A percentile compares a stretch with the other conserved stretches of the same genome.
Conservation (phyloP, 140 eudicot genomes). For the Stevia rebaudiana region DNA sequence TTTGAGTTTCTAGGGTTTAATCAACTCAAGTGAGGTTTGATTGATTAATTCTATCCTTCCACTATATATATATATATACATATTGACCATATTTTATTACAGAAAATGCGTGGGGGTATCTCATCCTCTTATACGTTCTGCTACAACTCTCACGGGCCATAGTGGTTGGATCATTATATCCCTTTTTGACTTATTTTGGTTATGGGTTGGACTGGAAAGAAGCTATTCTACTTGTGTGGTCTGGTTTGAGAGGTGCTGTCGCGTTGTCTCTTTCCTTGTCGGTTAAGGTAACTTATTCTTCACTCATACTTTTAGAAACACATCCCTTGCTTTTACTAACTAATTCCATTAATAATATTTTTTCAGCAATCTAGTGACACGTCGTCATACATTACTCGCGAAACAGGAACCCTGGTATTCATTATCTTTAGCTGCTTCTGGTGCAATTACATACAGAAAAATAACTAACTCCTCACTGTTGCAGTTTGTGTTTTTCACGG, state of each 20-base stretch:
- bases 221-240: slow-evolving; percentile 77
- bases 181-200: slow-evolving; percentile 67
- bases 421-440: slow-evolving; percentile 11
- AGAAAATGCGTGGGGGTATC: slow-evolving; percentile 91
- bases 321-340: neutral
- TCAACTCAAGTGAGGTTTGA: too few species aligned
- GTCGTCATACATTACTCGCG: slow-evolving; percentile 45
- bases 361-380: slow-evolving; percentile 74
- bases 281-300: slow-evolving; percentile 63
- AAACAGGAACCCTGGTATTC: slow-evolving; percentile 78
- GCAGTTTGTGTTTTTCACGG: slow-evolving; percentile 97
- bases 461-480: slow-evolving; percentile 2
- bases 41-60: too few species aligned
- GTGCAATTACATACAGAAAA: neutral
- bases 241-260: slow-evolving; percentile 95
- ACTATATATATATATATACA: too few species aligned
- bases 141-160: slow-evolving; percentile 65
- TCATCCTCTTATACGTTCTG: slow-evolving; percentile 64
- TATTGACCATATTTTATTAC: slow-evolving; percentile 12
- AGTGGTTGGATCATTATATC: slow-evolving; percentile 73
- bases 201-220: slow-evolving; percentile 98
- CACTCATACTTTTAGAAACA: neutral
- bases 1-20: too few species aligned
- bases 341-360: slow-evolving; percentile 15
- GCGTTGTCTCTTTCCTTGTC: slow-evolving; percentile 88